A percentile compares a stretch with the other conserved stretches of the same genome.
These are phyloP conservation scores for Claviceps digitariae DNA, from an alignment of 2,329 filamentous ascomycete species.

Conservation along the genomic window DNA sequence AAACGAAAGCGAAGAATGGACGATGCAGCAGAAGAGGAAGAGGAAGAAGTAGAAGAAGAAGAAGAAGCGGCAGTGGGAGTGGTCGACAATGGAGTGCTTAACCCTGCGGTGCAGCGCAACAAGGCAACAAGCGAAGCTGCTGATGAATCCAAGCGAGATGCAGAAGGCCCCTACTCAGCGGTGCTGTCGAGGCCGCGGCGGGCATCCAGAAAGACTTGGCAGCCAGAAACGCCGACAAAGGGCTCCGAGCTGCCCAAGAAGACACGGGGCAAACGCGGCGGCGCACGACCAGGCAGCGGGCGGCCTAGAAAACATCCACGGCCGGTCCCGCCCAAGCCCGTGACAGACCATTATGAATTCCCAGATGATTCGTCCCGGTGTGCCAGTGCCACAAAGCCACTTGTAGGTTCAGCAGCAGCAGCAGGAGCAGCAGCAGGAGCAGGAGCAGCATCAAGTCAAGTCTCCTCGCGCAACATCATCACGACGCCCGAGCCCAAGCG, in stretches of 20 bases:
- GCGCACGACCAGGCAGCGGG: conserved; percentile 25
- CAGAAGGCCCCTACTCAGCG: conserved; percentile 12
- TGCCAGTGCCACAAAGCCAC: neutral
- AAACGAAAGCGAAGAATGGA: conserved; percentile 18
- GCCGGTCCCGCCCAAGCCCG: conserved; percentile 7
- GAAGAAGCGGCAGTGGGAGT: neutral
- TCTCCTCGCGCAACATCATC: neutral
- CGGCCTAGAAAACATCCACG: conserved; percentile 26
- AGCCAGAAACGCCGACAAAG: conserved; percentile 8
- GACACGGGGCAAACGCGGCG: conserved; percentile 22
- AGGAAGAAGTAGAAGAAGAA: conserved; percentile 10
- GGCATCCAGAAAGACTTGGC: conserved; percentile 8
- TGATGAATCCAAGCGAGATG: conserved; percentile 12
- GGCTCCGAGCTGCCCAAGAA: conserved; percentile 17
- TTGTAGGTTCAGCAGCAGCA: neutral
- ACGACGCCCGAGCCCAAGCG: conserved; percentile 1
- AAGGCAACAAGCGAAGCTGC: conserved; percentile 11
- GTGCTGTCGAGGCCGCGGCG: conserved; percentile 13
- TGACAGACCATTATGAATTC: neutral
- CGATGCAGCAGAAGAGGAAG: conserved; percentile 14
- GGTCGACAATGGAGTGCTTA: conserved; percentile 19
- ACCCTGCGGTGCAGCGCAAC: conserved; percentile 12
- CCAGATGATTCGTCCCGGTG: neutral
- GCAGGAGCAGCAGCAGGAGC: neutral
- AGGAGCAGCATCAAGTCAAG: neutral